Percentiles rank a stretch among this genome's conserved stretches.
phyloP scores from a whole-genome alignment of 371 early-diverging fungal genomes.

The Enteropsectra breve region DNA sequence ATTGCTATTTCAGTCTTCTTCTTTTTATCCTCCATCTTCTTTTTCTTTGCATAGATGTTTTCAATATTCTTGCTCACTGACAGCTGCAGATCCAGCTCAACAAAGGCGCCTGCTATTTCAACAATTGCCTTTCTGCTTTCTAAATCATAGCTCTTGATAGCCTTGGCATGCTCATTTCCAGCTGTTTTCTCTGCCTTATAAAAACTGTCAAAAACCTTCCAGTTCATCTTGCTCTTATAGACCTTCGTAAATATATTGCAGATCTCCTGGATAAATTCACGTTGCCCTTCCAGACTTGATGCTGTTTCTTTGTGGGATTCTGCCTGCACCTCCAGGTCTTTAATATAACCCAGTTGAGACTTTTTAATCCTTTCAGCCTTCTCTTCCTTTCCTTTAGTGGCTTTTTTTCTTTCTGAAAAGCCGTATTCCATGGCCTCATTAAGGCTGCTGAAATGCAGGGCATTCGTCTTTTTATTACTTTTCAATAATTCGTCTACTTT shows the following conservation, averaged over 20 bases:
- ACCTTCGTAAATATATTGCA: conserved; percentile 42
- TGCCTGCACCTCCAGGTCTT: conserved; percentile 38
- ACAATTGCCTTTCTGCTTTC: conserved; percentile 47
- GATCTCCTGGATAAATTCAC: conserved; percentile 34
- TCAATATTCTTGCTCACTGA: conserved; percentile 39
- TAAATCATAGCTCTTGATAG: conserved; percentile 53
- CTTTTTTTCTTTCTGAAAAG: conserved; percentile 40
- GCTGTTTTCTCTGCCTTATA: conserved; percentile 48
- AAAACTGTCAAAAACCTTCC: conserved; percentile 57
- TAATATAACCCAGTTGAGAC: conserved; percentile 48
- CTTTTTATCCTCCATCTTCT: conserved; percentile 55
- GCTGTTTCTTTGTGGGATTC: conserved; percentile 11
- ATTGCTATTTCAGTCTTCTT: conserved; percentile 51
- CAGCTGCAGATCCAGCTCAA: conserved; percentile 32
- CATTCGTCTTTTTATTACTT: conserved; percentile 6
- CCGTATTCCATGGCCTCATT: conserved; percentile 42
- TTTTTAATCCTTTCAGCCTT: conserved; percentile 44
- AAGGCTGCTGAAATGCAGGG: conserved; percentile 29
- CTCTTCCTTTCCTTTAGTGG: conserved; percentile 22
- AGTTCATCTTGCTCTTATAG: conserved; percentile 49
- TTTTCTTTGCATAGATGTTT: conserved; percentile 48
- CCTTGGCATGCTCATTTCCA: conserved; percentile 35
- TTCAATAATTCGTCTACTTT: not conserved
- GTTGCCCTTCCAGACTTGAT: conserved; percentile 41
- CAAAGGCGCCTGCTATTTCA: conserved; percentile 18